phyloP scores from a whole-genome alignment of 1,284 basidiomycete species.

The Fomitiporia mediterranea region DNA sequence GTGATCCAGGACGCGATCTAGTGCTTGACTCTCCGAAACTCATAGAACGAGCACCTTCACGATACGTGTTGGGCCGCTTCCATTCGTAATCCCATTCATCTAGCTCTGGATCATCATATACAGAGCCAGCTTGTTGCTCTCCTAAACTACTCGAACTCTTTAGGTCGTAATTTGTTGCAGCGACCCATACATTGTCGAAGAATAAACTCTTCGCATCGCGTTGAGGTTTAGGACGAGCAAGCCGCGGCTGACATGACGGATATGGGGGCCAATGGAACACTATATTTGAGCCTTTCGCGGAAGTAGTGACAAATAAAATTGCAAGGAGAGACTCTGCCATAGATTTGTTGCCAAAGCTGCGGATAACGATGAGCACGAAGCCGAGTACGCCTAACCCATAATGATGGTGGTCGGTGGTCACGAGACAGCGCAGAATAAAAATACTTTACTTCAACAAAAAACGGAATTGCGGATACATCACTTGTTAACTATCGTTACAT shows the following conservation, averaged over 20 bases:
- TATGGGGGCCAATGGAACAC: constrained; percentile 73
- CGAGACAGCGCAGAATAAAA: too few relatives aligned
- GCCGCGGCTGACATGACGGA: constrained; percentile 50
- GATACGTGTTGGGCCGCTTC: constrained; percentile 42
- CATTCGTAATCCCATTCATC: constrained; percentile 45
- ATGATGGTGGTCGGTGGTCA: too few relatives aligned
- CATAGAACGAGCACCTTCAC: constrained; percentile 32
- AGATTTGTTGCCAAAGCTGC: background rate
- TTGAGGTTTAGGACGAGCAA: constrained; percentile 56
- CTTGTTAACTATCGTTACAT: too few relatives aligned
- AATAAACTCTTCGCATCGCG: constrained; percentile 42
- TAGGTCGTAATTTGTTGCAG: constrained; percentile 41
- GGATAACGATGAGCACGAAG: background rate
- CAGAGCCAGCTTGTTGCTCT: constrained; percentile 16
- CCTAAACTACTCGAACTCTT: constrained; percentile 26
- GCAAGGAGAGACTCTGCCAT: constrained; percentile 73
- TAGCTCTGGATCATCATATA: constrained; percentile 24
- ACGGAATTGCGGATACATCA: too few relatives aligned
- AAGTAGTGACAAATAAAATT: constrained; percentile 69
- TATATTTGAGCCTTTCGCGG: constrained; percentile 66
- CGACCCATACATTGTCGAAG: constrained; percentile 67
- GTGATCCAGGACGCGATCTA: constrained; percentile 31
- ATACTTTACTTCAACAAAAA: too few relatives aligned
- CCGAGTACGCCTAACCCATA: too few relatives aligned
- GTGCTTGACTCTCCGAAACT: constrained; percentile 17